Evolutionary conservation across 495 filamentous ascomycete species (phyloP).

Genomic region (Xylaria castorea): DNA sequence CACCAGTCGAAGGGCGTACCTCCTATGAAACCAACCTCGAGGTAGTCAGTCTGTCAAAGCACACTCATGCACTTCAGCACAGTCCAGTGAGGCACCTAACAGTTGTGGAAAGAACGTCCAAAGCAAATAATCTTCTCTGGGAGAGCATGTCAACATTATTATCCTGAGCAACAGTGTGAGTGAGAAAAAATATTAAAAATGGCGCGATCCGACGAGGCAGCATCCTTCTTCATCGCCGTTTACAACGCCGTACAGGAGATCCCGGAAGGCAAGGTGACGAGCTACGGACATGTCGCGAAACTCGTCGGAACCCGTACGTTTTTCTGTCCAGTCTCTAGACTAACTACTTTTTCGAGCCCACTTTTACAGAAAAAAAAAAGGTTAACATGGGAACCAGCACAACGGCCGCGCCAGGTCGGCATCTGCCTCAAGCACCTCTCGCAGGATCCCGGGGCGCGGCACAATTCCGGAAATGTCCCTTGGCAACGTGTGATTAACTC

Average conservation of each 20-base stretch:
- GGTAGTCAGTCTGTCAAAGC: neutral
- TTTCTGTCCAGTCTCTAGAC: no score
- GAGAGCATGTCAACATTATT: neutral
- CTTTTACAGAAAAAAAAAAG: neutral
- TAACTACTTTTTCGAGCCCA: neutral
- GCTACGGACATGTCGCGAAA: constrained; percentile 85
- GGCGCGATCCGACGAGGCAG: constrained; percentile 82
- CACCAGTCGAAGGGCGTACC: neutral
- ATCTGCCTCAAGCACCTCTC: constrained; percentile 87
- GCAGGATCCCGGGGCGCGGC: constrained; percentile 51
- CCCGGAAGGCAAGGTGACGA: constrained; percentile 81
- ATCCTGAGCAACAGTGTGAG: neutral
- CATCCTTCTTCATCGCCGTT: constrained; percentile 82
- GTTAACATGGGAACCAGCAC: constrained; percentile 53
- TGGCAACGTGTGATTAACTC: constrained; percentile 94
- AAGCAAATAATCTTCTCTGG: neutral
- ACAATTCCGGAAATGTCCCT: constrained; percentile 79
- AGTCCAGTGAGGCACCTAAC: neutral
- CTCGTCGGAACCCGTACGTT: constrained; percentile 80
- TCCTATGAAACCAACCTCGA: no score
- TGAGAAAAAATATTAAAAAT: no score
- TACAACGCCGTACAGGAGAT: constrained; percentile 86
- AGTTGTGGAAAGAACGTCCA: neutral
- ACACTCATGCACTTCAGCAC: neutral
- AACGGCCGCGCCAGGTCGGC: constrained; percentile 83